These are phyloP conservation scores for Ophiostoma sp. DNA, from an alignment of 2,329 filamentous ascomycete genomes.

Conservation along the genomic window DNA sequence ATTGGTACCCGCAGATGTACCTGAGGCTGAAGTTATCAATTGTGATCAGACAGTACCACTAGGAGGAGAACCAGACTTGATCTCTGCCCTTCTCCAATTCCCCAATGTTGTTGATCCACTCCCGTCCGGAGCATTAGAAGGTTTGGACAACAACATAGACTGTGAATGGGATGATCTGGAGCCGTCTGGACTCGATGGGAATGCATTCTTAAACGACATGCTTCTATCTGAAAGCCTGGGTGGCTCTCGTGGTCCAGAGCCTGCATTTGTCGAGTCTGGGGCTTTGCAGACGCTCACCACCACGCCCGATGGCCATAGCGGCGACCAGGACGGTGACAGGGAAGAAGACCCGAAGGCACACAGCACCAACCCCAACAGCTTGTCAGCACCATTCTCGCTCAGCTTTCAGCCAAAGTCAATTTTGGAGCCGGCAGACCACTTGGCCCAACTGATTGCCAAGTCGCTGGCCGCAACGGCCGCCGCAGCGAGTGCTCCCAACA, in stretches of 20 bases:
- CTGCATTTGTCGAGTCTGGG: not conserved
- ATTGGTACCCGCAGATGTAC: not conserved
- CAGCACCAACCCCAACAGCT: not conserved
- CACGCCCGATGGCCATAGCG: not conserved
- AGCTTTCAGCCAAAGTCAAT: constrained; percentile 7
- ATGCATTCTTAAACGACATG: not conserved
- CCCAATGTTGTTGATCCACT: not conserved
- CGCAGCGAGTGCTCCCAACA: not conserved
- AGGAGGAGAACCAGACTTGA: not conserved
- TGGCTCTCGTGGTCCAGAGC: not conserved
- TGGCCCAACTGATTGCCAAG: constrained; percentile 5
- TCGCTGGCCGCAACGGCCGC: constrained; percentile 1
- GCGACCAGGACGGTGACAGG: not conserved
- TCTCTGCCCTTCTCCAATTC: not conserved
- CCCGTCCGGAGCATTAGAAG: not conserved
- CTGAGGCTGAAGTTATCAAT: not conserved
- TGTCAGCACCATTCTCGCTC: not conserved
- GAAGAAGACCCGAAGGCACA: not conserved
- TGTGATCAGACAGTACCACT: not conserved
- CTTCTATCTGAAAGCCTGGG: not conserved
- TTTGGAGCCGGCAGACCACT: not conserved
- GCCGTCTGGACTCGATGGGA: not conserved
- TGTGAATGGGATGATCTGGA: not conserved
- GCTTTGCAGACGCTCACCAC: not conserved
- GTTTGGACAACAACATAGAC: not conserved